Percentiles rank a stretch among this genome's conserved stretches.
Conservation (phyloP, 257 asterid genomes). For the Lycium ferocissimum region DNA sequence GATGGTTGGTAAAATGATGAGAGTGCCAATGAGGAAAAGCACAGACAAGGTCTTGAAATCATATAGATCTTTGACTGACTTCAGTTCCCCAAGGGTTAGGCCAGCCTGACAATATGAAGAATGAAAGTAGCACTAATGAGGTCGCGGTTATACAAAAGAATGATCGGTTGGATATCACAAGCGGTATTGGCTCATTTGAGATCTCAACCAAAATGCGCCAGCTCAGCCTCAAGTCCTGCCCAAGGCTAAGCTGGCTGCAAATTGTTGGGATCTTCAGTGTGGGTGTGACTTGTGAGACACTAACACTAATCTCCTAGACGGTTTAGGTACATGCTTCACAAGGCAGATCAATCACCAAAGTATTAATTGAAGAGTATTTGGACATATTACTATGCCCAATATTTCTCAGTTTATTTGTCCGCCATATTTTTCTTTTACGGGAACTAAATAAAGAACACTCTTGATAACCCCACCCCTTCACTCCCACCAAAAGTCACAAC, state of each 20-base stretch:
- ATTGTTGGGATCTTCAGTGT: not conserved
- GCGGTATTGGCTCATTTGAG: not conserved
- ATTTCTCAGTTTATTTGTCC: constrained; percentile 9
- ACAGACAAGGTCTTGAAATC: constrained; percentile 78
- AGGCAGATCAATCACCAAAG: constrained; percentile 17
- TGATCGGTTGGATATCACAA: not conserved
- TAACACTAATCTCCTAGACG: not conserved
- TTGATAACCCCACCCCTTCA: not conserved
- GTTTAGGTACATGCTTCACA: not conserved
- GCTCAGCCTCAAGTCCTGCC: constrained; percentile 1
- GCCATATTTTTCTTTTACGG: not conserved
- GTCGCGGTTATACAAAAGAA: not conserved
- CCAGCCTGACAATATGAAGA: constrained; percentile 67
- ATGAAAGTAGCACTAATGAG: not conserved
- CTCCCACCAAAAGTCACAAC: not conserved
- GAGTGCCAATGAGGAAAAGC: constrained; percentile 78
- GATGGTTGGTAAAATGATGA: constrained; percentile 71
- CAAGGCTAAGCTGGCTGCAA: constrained; percentile 17
- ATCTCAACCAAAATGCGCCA: not conserved
- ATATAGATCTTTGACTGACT: constrained; percentile 78
- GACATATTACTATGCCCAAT: not conserved
- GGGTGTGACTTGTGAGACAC: not conserved
- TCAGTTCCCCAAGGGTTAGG: constrained; percentile 82
- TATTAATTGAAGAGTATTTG: constrained; percentile 3
- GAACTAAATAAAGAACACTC: not conserved